phyloP scores from a whole-genome alignment of 768 basidiomycete genomes.

The Lactarius sp. region DNA sequence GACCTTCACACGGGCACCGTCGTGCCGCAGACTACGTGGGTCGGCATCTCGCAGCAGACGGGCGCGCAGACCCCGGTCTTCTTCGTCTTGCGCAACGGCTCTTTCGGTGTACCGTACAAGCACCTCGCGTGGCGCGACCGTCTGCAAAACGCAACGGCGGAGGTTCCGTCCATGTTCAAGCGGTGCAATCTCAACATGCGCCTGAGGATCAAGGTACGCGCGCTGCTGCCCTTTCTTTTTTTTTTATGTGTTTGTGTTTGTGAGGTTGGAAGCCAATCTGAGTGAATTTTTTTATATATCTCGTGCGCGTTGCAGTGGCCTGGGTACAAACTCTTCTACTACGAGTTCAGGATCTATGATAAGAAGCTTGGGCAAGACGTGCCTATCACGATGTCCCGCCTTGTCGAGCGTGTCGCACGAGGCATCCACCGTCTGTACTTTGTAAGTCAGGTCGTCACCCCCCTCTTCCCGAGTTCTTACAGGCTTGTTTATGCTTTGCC shows the following conservation, averaged over 20 bases:
- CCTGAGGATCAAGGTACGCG: slow-evolving; percentile 1
- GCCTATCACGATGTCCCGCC: slow-evolving; percentile 2
- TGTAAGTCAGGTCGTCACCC: not conserved
- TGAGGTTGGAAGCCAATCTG: not conserved
- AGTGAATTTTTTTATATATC: too few relatives aligned
- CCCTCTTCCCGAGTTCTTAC: not conserved
- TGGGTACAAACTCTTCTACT: slow-evolving; percentile 8
- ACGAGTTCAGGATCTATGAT: slow-evolving; percentile 17
- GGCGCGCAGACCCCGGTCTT: slow-evolving; percentile 1
- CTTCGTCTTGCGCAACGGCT: slow-evolving; percentile 8
- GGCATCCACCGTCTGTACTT: not conserved
- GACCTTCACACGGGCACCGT: slow-evolving; percentile 8
- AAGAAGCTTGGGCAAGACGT: not conserved
- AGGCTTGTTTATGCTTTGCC: not conserved
- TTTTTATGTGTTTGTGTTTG: not conserved
- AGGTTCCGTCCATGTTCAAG: not conserved
- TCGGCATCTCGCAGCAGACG: not conserved
- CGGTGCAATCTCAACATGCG: slow-evolving; percentile 7
- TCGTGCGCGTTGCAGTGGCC: slow-evolving; percentile 9
- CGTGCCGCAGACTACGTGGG: slow-evolving; percentile 14
- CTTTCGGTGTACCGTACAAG: slow-evolving; percentile 11
- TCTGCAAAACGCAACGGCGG: not conserved
- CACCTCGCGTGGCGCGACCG: not conserved
- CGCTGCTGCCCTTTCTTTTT: too few relatives aligned
- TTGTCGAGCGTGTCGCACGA: slow-evolving; percentile 9